Evolutionary conservation across 2,329 filamentous ascomycete species (phyloP).

Genomic region (Microcyclospora pomicola): DNA sequence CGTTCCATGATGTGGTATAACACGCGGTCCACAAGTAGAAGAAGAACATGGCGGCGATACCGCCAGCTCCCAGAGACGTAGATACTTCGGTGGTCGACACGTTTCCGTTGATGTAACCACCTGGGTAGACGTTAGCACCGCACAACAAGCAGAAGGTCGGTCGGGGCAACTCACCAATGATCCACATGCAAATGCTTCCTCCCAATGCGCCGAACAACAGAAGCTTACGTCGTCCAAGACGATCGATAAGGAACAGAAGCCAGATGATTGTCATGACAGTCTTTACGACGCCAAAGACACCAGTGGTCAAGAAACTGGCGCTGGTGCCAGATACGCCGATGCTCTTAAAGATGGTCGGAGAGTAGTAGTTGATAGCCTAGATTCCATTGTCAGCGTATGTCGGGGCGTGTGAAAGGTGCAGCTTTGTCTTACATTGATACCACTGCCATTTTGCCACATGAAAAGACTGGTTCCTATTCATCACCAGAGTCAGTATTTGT

Average conservation of each 20-base stretch:
- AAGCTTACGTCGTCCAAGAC: slow-evolving; percentile 46
- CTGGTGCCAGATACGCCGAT: slow-evolving; percentile 49
- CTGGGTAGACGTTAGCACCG: slow-evolving; percentile 29
- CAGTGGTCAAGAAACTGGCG: slow-evolving; percentile 51
- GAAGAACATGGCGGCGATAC: slow-evolving; percentile 53
- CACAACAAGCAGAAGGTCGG: neutral
- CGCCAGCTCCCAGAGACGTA: slow-evolving; percentile 30
- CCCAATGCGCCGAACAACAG: slow-evolving; percentile 51
- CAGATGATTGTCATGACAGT: slow-evolving; percentile 54
- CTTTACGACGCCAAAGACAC: slow-evolving; percentile 66
- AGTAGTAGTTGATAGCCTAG: slow-evolving; percentile 59
- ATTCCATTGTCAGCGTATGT: too few species aligned
- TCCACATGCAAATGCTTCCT: slow-evolving; percentile 52
- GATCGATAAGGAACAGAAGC: slow-evolving; percentile 56
- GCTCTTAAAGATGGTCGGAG: slow-evolving; percentile 52
- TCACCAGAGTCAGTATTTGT: too few species aligned
- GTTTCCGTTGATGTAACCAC: slow-evolving; percentile 9
- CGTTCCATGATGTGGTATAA: slow-evolving; percentile 44
- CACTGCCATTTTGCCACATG: slow-evolving; percentile 63
- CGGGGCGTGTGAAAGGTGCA: too few species aligned
- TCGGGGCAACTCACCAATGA: slow-evolving; percentile 34
- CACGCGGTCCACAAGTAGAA: slow-evolving; percentile 57
- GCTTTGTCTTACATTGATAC: slow-evolving; percentile 42
- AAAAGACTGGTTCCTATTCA: slow-evolving; percentile 35
- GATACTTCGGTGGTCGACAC: slow-evolving; percentile 7